Percentiles rank a stretch among this genome's conserved stretches.
Conservation (phyloP, 148 eudicot genomes). For the Amaranthus hypochondriacus region DNA sequence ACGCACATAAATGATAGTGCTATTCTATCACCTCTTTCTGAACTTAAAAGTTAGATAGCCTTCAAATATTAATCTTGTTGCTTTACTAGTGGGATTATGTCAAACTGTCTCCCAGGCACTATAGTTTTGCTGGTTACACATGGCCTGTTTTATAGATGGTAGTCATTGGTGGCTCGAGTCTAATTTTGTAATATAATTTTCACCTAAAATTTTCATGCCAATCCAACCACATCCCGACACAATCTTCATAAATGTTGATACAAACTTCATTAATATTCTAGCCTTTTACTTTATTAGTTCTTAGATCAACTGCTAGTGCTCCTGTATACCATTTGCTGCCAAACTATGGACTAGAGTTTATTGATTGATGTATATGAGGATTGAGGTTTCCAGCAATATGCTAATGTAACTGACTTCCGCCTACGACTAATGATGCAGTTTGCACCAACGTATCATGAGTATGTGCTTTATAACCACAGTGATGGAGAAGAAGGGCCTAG, state of each 20-base stretch:
- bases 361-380: not conserved
- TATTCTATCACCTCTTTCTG: not conserved
- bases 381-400: conserved; percentile 6
- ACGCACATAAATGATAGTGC: not conserved
- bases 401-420: not conserved
- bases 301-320: not conserved
- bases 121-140: not conserved
- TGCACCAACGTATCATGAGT: conserved; percentile 98
- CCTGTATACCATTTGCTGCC: not conserved
- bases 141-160: too few species aligned
- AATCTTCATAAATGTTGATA: not conserved
- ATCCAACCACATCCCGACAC: too few species aligned
- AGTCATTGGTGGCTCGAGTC: too few species aligned
- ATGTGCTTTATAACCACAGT: conserved; percentile 85
- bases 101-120: not conserved
- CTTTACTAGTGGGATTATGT: not conserved
- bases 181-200: too few species aligned
- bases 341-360: not conserved
- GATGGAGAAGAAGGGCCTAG: conserved; percentile 80
- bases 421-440: conserved; percentile 42
- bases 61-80: not conserved
- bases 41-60: not conserved
- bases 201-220: too few species aligned
- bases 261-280: not conserved
- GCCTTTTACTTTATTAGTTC: not conserved